phyloP scores from a whole-genome alignment of 306 rosid genomes.

The Quercus wislizeni region DNA sequence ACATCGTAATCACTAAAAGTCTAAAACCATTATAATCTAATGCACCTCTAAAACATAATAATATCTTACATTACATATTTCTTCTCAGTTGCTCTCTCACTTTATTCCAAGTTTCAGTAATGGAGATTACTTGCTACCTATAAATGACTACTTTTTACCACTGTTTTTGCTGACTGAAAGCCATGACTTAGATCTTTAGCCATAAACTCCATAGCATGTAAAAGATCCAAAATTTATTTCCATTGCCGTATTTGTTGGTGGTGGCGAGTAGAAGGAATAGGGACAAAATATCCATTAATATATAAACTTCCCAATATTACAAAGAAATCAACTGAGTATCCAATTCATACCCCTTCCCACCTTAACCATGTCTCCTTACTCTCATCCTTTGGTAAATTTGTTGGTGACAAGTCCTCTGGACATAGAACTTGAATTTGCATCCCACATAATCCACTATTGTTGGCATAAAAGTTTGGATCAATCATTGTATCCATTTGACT shows the following conservation, averaged over 20 bases:
- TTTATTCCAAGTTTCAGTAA: no score
- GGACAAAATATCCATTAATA: background rate
- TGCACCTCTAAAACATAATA: no score
- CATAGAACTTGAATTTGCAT: conserved; percentile 23
- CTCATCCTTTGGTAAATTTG: background rate
- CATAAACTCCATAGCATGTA: background rate
- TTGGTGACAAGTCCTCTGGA: conserved; percentile 8
- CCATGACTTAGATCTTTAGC: background rate
- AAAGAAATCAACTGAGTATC: conserved; percentile 17
- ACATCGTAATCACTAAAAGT: no score
- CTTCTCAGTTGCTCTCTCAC: no score
- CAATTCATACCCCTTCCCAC: conserved; percentile 25
- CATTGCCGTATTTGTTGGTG: background rate
- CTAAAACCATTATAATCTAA: no score
- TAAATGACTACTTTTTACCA: no score
- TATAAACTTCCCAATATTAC: conserved; percentile 5
- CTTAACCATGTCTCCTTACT: conserved; percentile 3
- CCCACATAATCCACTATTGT: conserved; percentile 10
- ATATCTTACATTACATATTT: no score
- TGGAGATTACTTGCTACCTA: no score
- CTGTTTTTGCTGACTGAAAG: background rate
- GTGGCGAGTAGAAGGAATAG: background rate
- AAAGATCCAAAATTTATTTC: background rate
- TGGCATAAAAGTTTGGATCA: no score
- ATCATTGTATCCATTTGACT: no score